Evolutionary conservation across 2,329 filamentous ascomycete species (phyloP).

Genomic region (Bipolaris oryzae): DNA sequence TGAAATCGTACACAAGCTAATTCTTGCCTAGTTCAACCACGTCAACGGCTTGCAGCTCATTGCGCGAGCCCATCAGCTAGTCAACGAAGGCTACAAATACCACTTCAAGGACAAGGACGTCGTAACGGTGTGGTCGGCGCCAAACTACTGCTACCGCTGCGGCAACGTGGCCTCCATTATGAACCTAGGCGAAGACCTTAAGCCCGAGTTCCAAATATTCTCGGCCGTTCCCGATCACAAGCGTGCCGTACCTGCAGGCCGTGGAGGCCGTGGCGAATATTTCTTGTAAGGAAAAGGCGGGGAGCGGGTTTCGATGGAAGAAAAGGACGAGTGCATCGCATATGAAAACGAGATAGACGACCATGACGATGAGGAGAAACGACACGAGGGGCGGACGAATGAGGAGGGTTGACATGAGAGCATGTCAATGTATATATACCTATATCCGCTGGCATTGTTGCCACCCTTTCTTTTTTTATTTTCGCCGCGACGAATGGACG

Average conservation of each 20-base stretch:
- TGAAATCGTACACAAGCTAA: background rate
- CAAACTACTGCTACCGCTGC: constrained; percentile 68
- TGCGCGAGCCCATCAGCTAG: constrained; percentile 74
- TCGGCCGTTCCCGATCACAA: constrained; percentile 85
- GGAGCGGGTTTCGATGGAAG: background rate
- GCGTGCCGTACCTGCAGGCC: constrained; percentile 74
- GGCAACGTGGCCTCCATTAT: constrained; percentile 81
- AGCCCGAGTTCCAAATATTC: constrained; percentile 92
- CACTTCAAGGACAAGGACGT: constrained; percentile 96
- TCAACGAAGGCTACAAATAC: constrained; percentile 84
- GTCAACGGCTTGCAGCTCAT: constrained; percentile 75
- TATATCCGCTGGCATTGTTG: background rate
- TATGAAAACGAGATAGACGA: background rate
- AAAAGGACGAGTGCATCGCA: background rate
- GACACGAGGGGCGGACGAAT: background rate
- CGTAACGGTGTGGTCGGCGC: constrained; percentile 90
- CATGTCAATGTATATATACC: background rate
- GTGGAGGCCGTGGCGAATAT: constrained; percentile 58
- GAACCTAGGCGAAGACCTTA: constrained; percentile 88
- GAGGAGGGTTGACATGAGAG: background rate
- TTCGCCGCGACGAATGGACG: background rate
- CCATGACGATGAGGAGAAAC: background rate
- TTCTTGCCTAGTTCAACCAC: constrained; percentile 66
- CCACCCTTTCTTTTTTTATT: background rate
- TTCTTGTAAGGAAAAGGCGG: constrained; percentile 50